phyloP scores from a whole-genome alignment of 768 basidiomycete genomes.

The Austroboletus festivus region DNA sequence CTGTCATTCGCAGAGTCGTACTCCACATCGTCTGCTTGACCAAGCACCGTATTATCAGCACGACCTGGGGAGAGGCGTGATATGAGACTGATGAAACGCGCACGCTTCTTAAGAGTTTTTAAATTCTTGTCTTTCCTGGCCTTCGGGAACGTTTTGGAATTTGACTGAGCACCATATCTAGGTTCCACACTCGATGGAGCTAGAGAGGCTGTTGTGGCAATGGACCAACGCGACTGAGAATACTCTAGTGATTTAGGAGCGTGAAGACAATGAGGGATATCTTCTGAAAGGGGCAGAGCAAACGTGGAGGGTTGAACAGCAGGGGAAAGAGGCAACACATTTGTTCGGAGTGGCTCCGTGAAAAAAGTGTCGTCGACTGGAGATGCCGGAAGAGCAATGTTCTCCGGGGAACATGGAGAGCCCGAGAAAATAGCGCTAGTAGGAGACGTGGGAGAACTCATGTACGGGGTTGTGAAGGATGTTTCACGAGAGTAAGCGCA shows the following conservation, averaged over 20 bases:
- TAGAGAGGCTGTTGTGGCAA: slow-evolving; percentile 31
- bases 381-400: slow-evolving; percentile 25
- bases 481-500: slow-evolving; percentile 27
- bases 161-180: not conserved
- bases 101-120: slow-evolving; percentile 30
- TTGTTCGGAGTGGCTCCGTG: not conserved
- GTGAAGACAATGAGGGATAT: not conserved
- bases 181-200: slow-evolving; percentile 16
- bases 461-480: slow-evolving; percentile 20
- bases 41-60: slow-evolving; percentile 14
- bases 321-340: not conserved
- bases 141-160: slow-evolving; percentile 20
- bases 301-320: not conserved
- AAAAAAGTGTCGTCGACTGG: slow-evolving; percentile 5
- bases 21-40: slow-evolving; percentile 11
- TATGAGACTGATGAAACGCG: slow-evolving; percentile 32
- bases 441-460: slow-evolving; percentile 24
- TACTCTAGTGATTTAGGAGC: not conserved
- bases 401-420: slow-evolving; percentile 19
- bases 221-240: slow-evolving; percentile 27
- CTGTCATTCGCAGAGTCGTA: slow-evolving; percentile 24
- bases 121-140: slow-evolving; percentile 19
- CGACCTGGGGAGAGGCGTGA: slow-evolving; percentile 32
- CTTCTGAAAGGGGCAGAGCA: slow-evolving; percentile 7
- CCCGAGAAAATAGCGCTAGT: slow-evolving; percentile 10